Conservation (phyloP, 371 early-diverging fungal genomes). For the Rhizopus arrhizus region DNA sequence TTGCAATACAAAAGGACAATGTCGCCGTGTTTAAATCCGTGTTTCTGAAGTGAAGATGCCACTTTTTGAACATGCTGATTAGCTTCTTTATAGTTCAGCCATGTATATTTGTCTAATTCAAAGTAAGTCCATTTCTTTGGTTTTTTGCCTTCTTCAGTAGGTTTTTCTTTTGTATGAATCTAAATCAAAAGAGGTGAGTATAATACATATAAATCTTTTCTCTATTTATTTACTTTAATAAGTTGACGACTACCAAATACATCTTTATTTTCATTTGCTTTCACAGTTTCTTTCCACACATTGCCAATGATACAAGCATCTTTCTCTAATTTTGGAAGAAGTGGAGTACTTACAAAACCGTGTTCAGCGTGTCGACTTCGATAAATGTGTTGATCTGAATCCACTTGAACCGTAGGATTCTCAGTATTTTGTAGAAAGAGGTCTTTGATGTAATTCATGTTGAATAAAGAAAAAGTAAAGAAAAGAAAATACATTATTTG, state of each 20-base stretch:
- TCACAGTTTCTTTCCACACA: conserved; percentile 48
- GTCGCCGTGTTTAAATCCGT: conserved; percentile 47
- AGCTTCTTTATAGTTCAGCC: conserved; percentile 51
- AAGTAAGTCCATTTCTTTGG: conserved; percentile 60
- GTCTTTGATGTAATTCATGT: conserved; percentile 27
- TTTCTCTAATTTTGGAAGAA: conserved; percentile 40
- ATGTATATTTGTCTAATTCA: conserved; percentile 58
- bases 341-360: conserved; percentile 48
- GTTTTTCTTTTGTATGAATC: conserved; percentile 48
- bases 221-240: conserved; percentile 43
- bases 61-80: conserved; percentile 41
- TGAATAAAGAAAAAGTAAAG: conserved; percentile 1
- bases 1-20: conserved; percentile 65
- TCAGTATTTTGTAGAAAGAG: conserved; percentile 34
- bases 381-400: conserved; percentile 51
- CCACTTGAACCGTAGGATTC: conserved; percentile 45
- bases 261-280: conserved; percentile 33
- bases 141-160: conserved; percentile 31
- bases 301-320: conserved; percentile 44
- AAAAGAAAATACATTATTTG: conserved; percentile 8
- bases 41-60: conserved; percentile 40
- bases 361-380: conserved; percentile 45
- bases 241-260: conserved; percentile 55
- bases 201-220: neutral
- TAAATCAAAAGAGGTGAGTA: conserved; percentile 10